Percentiles rank a stretch among this genome's conserved stretches.
Evolutionary conservation across 2,329 filamentous ascomycete genomes (phyloP).

Genomic region (Apiospora aurea): DNA sequence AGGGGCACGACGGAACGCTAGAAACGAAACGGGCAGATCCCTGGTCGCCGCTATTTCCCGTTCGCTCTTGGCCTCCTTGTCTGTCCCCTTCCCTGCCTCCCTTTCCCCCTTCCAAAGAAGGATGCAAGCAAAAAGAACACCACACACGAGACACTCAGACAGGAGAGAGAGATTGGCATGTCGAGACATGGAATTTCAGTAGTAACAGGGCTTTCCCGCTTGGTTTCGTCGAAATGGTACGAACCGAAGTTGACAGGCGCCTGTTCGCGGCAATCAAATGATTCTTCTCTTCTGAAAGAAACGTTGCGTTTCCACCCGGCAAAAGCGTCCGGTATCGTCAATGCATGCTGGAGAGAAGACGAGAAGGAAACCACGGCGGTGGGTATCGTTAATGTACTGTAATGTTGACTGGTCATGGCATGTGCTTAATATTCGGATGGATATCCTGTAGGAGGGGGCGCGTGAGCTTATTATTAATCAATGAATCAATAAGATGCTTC

Average conservation of each 20-base stretch:
- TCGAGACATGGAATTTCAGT: background rate
- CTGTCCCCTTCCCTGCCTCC: background rate
- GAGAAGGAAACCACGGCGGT: background rate
- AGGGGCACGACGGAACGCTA: constrained; percentile 20
- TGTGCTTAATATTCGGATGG: constrained; percentile 17
- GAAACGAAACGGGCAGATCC: constrained; percentile 24
- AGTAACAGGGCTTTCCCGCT: background rate
- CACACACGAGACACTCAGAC: background rate
- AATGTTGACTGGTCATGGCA: constrained; percentile 13
- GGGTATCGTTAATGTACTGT: constrained; percentile 9
- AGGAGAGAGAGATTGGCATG: background rate
- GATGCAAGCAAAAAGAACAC: background rate
- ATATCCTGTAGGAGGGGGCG: background rate
- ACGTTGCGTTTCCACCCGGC: background rate
- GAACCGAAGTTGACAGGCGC: background rate
- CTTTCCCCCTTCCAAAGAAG: background rate
- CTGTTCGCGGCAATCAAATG: background rate
- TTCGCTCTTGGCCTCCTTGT: background rate
- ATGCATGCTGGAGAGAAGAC: background rate
- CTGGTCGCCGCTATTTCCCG: constrained; percentile 12
- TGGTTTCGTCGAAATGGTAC: background rate
- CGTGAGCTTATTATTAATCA: constrained; percentile 16
- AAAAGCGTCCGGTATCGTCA: background rate
- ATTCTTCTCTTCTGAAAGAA: background rate
- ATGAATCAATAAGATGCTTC: constrained; percentile 4